phyloP scores from a whole-genome alignment of 306 rosid species.

The Rubus parviflorus region DNA sequence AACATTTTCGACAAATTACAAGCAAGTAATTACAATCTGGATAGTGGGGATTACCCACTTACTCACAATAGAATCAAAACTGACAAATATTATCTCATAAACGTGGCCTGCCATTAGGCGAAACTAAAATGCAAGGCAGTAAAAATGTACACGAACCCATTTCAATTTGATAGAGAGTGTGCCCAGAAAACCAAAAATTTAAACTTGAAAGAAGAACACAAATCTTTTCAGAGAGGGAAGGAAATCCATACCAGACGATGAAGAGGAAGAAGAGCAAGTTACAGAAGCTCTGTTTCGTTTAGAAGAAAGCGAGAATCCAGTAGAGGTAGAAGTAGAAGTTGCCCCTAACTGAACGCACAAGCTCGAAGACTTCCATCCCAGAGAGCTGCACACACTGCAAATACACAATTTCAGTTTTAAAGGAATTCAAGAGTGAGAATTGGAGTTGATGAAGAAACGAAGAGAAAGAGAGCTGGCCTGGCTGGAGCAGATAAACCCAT shows the following conservation, averaged over 20 bases:
- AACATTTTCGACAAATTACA: background rate
- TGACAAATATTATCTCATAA: background rate
- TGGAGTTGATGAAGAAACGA: constrained; percentile 13
- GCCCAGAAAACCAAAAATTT: background rate
- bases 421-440: constrained; percentile 9
- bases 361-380: constrained; percentile 66
- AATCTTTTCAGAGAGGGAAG: background rate
- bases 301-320: constrained; percentile 29
- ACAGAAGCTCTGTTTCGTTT: constrained; percentile 34
- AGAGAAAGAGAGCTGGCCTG: constrained; percentile 37
- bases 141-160: constrained; percentile 15
- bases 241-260: constrained; percentile 51
- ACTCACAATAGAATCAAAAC: constrained; percentile 10
- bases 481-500: constrained; percentile 62
- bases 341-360: constrained; percentile 41
- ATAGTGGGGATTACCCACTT: background rate
- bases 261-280: constrained; percentile 54
- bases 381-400: constrained; percentile 44
- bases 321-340: constrained; percentile 15
- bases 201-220: background rate
- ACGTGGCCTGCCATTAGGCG: too few relatives aligned
- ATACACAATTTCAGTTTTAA: constrained; percentile 14
- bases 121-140: constrained; percentile 12
- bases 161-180: background rate
- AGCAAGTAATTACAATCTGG: background rate